Evolutionary conservation across 2,329 filamentous ascomycete species (phyloP), one percentile per base, ranked within the genome.

Genomic region (Apiospora koreana): DNA sequence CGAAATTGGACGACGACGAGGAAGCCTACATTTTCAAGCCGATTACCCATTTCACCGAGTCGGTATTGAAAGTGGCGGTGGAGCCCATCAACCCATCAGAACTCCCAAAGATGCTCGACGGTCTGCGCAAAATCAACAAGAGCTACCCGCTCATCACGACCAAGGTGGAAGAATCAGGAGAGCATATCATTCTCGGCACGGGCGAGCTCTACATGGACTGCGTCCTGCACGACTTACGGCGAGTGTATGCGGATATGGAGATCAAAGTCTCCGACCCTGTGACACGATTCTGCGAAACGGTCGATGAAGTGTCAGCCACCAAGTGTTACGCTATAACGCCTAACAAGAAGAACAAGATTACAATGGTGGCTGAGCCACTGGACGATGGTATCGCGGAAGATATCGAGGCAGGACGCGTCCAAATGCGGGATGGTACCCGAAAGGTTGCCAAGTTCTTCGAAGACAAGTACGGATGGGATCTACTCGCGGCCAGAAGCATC

Each of bases 201-300:
- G 96, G 96, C 71, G 96, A 99, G 81, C 86, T 99, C n/a, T 99
- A 99, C 84, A 98, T 99, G 95, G 96, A 99, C 80, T 99, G 96
- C 77, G 95, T 99, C 3, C 87, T 99, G 64, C 96, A 99, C 80
- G 96, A 99, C 79, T 87, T 99, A 65, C 92, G 96, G 69, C 89
- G 91, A 50, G 83, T 98, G n/a, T 99, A 98, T 79, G 95, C 96
- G 18, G 95, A 98, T 77, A 99, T 99, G 96, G 96, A 99, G 80
- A 93, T 99, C 83, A 98, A 98, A 83, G 94, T 99, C 66, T 99
- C 96, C 0, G 96, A 99, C 79, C 96, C 96, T 0, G 95, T 99
- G 58, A 98, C 96, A 21, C 89, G 96, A 65, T 99, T 99, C 86
- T 98, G 94, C 82, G 96, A 99, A 83, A 99, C 96, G 0, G 95